Percentiles rank a stretch among this genome's conserved stretches.
phyloP scores from a whole-genome alignment of 257 asterid genomes.

The Voacanga thouarsii region DNA sequence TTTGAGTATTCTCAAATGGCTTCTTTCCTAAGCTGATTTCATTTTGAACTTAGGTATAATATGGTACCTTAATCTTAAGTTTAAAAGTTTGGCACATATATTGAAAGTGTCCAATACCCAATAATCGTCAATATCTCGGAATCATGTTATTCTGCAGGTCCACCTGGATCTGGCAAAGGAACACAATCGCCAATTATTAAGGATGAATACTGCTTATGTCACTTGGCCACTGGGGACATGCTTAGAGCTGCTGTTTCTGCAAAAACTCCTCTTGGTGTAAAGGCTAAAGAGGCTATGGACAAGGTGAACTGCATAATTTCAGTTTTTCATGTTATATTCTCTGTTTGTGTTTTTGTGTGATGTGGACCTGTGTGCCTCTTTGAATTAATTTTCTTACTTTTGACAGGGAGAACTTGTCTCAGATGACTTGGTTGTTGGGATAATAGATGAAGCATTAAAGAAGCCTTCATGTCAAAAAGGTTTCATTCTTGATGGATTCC shows the following conservation, averaged over 20 bases:
- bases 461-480: conserved; percentile 94
- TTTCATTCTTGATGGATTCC: conserved; percentile 97
- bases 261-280: conserved; percentile 82
- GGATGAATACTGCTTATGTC: conserved; percentile 90
- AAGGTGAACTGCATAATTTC: conserved; percentile 39
- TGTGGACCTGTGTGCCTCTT: neutral
- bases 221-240: conserved; percentile 99
- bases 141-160: conserved; percentile 37
- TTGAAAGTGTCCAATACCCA: neutral
- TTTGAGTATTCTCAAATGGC: neutral
- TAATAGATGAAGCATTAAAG: conserved; percentile 87
- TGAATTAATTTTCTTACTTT: neutral
- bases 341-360: neutral
- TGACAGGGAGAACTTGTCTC: conserved; percentile 90
- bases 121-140: neutral
- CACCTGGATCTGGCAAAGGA: conserved; percentile 96
- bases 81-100: neutral
- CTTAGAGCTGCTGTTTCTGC: conserved; percentile 95
- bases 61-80: neutral
- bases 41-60: neutral
- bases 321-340: neutral
- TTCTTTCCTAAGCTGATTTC: neutral
- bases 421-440: conserved; percentile 91
- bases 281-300: conserved; percentile 96
- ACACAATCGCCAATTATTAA: conserved; percentile 91